These are phyloP conservation scores for Takakia lepidozioides DNA, from an alignment of 225 moss, liverwort and hornwort genomes.

Conservation along the genomic window DNA sequence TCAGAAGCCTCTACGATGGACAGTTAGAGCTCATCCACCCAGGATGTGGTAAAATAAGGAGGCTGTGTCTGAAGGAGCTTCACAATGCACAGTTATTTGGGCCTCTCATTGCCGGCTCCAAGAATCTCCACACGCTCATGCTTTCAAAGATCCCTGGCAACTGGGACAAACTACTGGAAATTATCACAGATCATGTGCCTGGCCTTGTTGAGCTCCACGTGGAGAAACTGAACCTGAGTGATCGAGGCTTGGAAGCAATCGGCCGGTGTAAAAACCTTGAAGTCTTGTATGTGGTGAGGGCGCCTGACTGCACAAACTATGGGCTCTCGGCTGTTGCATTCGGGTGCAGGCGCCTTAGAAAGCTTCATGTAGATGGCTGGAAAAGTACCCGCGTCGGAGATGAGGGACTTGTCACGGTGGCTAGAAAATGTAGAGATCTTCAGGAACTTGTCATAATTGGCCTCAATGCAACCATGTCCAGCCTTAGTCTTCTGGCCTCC, in stretches of 20 bases:
- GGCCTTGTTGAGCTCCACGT: slow-evolving; percentile 92
- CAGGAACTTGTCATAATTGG: slow-evolving; percentile 96
- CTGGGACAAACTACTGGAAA: slow-evolving; percentile 86
- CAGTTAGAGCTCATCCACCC: slow-evolving; percentile 58
- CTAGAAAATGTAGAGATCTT: slow-evolving; percentile 64
- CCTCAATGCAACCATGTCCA: slow-evolving; percentile 67
- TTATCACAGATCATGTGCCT: slow-evolving; percentile 88
- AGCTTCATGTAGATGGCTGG: slow-evolving; percentile 93
- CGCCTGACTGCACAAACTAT: slow-evolving; percentile 74
- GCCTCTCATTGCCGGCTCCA: slow-evolving; percentile 85
- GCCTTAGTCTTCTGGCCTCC: slow-evolving; percentile 83
- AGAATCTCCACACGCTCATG: slow-evolving; percentile 80
- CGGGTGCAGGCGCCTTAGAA: slow-evolving; percentile 72
- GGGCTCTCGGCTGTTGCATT: slow-evolving; percentile 88
- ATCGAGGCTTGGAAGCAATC: slow-evolving; percentile 72
- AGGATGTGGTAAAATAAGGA: slow-evolving; percentile 64
- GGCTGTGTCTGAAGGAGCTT: slow-evolving; percentile 82
- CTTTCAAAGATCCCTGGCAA: slow-evolving; percentile 76
- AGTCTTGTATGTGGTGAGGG: slow-evolving; percentile 80
- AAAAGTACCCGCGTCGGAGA: slow-evolving; percentile 87
- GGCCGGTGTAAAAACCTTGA: slow-evolving; percentile 73
- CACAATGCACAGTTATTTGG: slow-evolving; percentile 85
- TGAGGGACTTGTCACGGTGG: slow-evolving; percentile 85
- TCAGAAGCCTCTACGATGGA: slow-evolving; percentile 57
- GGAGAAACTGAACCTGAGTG: slow-evolving; percentile 72